phyloP scores from a whole-genome alignment of 2,329 filamentous ascomycete genomes.

The Waltergamsia citrina region DNA sequence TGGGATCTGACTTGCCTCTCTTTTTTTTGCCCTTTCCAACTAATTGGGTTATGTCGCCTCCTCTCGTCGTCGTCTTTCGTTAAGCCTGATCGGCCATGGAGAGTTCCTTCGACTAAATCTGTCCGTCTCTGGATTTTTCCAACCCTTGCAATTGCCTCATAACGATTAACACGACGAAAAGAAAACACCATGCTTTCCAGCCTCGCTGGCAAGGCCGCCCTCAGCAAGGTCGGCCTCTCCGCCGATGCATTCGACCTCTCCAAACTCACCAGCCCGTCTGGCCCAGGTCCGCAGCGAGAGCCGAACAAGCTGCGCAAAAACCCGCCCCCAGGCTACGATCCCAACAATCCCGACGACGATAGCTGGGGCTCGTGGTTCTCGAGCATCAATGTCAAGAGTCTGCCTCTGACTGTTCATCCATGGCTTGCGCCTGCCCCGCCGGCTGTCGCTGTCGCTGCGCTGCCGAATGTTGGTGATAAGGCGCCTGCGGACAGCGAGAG shows the following conservation, averaged over 20 bases:
- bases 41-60: too few species aligned
- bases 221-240: conserved; percentile 46
- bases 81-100: too few species aligned
- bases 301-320: conserved; percentile 21
- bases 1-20: too few species aligned
- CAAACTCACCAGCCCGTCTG: conserved; percentile 8
- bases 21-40: too few species aligned
- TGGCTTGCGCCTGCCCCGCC: conserved; percentile 43
- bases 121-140: too few species aligned
- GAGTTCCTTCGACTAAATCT: too few species aligned
- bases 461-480: conserved; percentile 36
- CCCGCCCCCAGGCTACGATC: conserved; percentile 17
- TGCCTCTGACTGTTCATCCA: conserved; percentile 42
- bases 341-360: conserved; percentile 15
- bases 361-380: conserved; percentile 39
- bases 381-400: conserved; percentile 23
- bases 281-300: conserved; percentile 13
- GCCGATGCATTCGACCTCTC: conserved; percentile 36
- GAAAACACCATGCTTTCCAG: conserved; percentile 33
- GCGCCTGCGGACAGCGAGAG: conserved; percentile 37
- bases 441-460: conserved; percentile 31
- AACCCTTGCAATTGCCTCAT: too few species aligned
- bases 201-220: conserved; percentile 47
- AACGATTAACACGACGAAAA: too few species aligned
- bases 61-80: too few species aligned